These are phyloP conservation scores for Aspergillus conjunctus DNA, from an alignment of 495 filamentous ascomycete species.

Conservation along the genomic window DNA sequence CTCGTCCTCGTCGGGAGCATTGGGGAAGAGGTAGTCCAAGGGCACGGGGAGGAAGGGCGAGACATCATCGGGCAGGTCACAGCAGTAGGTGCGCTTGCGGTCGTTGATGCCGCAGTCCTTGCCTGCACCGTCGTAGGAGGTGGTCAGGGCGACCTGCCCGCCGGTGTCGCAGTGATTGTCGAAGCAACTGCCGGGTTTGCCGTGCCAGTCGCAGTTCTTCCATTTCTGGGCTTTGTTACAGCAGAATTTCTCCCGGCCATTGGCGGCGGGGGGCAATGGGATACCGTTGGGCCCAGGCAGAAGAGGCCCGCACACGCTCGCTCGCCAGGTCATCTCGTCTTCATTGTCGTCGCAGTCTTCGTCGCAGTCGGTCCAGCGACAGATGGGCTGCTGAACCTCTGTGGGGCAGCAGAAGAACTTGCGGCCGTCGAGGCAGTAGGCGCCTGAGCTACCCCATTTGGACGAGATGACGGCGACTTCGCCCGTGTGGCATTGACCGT, in stretches of 20 bases:
- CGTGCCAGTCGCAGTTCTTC: constrained; percentile 9
- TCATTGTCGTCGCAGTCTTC: neutral
- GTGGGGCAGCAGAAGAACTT: constrained; percentile 7
- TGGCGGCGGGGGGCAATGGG: too few species aligned
- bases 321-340: constrained; percentile 10
- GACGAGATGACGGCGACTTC: constrained; percentile 5
- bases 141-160: neutral
- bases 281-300: too few species aligned
- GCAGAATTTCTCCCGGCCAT: neutral
- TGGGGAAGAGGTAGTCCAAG: neutral
- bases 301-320: too few species aligned
- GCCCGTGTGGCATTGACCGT: constrained; percentile 4
- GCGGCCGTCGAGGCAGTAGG: neutral
- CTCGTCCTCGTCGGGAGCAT: neutral
- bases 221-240: constrained; percentile 4
- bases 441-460: neutral
- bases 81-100: constrained; percentile 4
- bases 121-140: neutral
- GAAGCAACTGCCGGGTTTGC: constrained; percentile 4
- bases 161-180: constrained; percentile 9
- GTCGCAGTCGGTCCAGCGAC: constrained; percentile 7
- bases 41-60: constrained; percentile 5
- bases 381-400: constrained; percentile 1
- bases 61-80: constrained; percentile 7
- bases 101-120: constrained; percentile 1